A percentile compares a stretch with the other conserved stretches of the same genome.
phyloP scores from a whole-genome alignment of 305 asterid genomes.

The Vinca major region DNA sequence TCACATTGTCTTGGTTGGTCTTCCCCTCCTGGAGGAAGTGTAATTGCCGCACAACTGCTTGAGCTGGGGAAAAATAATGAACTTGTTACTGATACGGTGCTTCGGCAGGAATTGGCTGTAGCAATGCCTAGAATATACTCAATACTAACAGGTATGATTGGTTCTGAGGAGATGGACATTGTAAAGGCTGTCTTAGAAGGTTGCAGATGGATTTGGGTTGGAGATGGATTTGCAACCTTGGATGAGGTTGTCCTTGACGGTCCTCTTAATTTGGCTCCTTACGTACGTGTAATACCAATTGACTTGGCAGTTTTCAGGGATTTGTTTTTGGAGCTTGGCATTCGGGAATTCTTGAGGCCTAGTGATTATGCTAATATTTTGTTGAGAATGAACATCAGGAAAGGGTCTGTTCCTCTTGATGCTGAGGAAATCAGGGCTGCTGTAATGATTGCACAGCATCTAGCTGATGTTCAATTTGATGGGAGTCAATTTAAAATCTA shows the following conservation, averaged over 20 bases:
- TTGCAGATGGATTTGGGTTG: conserved; percentile 98
- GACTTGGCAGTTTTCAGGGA: conserved; percentile 89
- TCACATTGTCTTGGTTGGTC: conserved; percentile 90
- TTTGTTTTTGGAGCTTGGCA: conserved; percentile 80
- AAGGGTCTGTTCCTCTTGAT: conserved; percentile 63
- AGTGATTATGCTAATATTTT: conserved; percentile 80
- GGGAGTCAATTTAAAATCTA: conserved; percentile 53
- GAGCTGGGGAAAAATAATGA: conserved; percentile 97
- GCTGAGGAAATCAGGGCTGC: conserved; percentile 78
- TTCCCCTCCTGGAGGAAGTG: conserved; percentile 87
- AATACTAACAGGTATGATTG: conserved; percentile 55
- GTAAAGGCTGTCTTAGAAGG: conserved; percentile 94
- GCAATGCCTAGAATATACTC: conserved; percentile 96
- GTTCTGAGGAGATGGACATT: conserved; percentile 86
- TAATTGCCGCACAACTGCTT: conserved; percentile 92
- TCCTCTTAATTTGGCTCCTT: conserved; percentile 95
- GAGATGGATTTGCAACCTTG: conserved; percentile 89
- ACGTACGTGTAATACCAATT: conserved; percentile 83
- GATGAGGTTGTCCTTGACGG: conserved; percentile 93
- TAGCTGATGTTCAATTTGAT: conserved; percentile 65
- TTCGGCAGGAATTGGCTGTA: conserved; percentile 77
- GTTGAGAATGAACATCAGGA: conserved; percentile 61
- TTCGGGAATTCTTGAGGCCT: conserved; percentile 62
- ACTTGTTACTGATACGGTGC: conserved; percentile 58
- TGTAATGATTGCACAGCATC: conserved; percentile 79